phyloP scores from a whole-genome alignment of 2,329 filamentous ascomycete genomes.

The Clonostachys solani region DNA sequence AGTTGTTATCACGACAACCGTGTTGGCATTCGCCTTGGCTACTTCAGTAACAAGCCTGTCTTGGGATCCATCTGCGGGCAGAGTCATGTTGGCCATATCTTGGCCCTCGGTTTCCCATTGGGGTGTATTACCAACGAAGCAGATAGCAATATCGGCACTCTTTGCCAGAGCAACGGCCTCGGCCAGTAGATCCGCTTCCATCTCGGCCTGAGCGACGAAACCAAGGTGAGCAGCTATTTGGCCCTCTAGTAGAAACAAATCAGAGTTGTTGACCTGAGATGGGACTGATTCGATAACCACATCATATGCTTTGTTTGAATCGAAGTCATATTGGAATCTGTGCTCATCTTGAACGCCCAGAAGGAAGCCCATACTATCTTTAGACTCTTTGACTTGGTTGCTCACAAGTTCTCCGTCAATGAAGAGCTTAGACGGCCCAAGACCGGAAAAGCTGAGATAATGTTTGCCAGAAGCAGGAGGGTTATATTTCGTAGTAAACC shows the following conservation, averaged over 20 bases:
- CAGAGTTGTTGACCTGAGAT: constrained; percentile 20
- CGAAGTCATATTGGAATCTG: constrained; percentile 19
- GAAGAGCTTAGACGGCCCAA: constrained; percentile 16
- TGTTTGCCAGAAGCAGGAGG: constrained; percentile 13
- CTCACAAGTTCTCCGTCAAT: constrained; percentile 17
- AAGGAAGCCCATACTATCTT: constrained; percentile 3
- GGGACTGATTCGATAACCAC: constrained; percentile 20
- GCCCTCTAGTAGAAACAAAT: constrained; percentile 17
- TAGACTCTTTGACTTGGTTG: constrained; percentile 10
- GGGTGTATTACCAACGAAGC: constrained; percentile 51
- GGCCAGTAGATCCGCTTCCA: neutral
- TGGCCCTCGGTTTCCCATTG: constrained; percentile 63
- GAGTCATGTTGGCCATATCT: constrained; percentile 64
- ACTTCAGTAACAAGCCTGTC: constrained; percentile 58
- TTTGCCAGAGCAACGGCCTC: constrained; percentile 49
- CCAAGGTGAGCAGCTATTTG: neutral
- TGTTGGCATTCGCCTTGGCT: constrained; percentile 59
- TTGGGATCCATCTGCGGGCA: constrained; percentile 45
- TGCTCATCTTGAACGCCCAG: constrained; percentile 14
- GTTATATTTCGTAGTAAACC: too few relatives aligned
- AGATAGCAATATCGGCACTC: constrained; percentile 54
- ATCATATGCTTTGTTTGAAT: constrained; percentile 22
- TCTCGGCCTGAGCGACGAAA: neutral
- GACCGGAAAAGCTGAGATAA: constrained; percentile 19
- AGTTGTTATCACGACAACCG: constrained; percentile 66